Percentiles rank a stretch among this genome's conserved stretches.
Conservation (phyloP, 257 asterid genomes). For the Solanum tarapatanum region DNA sequence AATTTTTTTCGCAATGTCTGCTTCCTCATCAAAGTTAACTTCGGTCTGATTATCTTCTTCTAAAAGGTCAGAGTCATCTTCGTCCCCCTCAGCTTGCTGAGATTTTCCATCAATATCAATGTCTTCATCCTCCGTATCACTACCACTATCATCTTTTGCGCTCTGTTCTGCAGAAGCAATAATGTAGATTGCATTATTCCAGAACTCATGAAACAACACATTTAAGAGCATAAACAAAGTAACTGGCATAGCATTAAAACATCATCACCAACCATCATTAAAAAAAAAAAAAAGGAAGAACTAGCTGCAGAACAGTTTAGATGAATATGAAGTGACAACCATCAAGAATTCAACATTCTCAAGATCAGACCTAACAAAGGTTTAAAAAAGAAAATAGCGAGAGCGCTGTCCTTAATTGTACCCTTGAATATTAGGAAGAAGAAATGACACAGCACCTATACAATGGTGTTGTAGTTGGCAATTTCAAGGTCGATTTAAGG, state of each 20-base stretch:
- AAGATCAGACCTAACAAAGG: not conserved
- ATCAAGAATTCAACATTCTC: not conserved
- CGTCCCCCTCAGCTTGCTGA: constrained; percentile 5
- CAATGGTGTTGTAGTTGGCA: not conserved
- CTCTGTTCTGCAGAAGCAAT: constrained; percentile 45
- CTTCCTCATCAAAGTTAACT: constrained; percentile 60
- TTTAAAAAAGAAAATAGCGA: not conserved
- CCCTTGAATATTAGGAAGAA: not conserved
- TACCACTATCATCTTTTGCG: constrained; percentile 21
- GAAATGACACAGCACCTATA: not conserved
- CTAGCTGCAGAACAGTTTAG: not conserved
- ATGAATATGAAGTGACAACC: not conserved
- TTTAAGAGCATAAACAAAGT: not conserved
- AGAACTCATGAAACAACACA: not conserved
- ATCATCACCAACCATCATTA: not conserved
- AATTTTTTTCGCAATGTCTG: constrained; percentile 63
- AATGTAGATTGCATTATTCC: not conserved
- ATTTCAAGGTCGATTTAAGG: not conserved
- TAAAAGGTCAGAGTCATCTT: constrained; percentile 29
- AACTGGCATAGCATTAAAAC: not conserved
- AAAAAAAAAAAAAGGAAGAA: not conserved
- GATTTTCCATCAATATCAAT: constrained; percentile 27
- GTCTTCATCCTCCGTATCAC: constrained; percentile 39
- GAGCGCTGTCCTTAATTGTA: not conserved
- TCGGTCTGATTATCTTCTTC: constrained; percentile 25